These are phyloP conservation scores for Coemansia biformis DNA, from an alignment of 192 early-diverging fungal species.

Conservation along the genomic window DNA sequence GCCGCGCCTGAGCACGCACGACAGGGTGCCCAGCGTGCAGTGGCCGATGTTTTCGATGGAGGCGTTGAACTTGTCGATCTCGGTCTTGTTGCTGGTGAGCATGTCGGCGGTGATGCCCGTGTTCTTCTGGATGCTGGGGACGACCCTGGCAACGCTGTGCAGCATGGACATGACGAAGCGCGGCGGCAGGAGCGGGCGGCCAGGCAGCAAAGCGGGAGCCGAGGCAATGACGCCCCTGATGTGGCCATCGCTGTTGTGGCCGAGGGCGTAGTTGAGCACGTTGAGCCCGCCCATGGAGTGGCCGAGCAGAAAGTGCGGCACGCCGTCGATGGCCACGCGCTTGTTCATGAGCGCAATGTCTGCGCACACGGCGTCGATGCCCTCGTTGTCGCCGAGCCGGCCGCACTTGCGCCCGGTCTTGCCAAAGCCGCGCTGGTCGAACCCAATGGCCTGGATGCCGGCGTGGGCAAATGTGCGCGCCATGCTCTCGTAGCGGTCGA, in stretches of 20 bases:
- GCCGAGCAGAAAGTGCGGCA: constrained; percentile 55
- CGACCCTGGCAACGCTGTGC: constrained; percentile 22
- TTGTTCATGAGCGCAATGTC: constrained; percentile 47
- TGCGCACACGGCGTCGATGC: constrained; percentile 19
- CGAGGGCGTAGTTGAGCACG: constrained; percentile 24
- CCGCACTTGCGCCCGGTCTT: constrained; percentile 49
- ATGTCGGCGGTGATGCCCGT: constrained; percentile 30
- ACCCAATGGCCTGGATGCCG: constrained; percentile 52
- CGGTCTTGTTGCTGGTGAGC: constrained; percentile 38
- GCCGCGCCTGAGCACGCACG: constrained; percentile 27
- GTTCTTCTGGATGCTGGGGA: constrained; percentile 31
- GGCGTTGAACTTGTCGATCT: constrained; percentile 26
- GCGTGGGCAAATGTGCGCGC: constrained; percentile 42
- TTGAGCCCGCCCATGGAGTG: constrained; percentile 55
- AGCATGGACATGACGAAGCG: constrained; percentile 16
- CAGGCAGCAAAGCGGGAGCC: constrained; percentile 31
- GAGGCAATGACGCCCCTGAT: constrained; percentile 36
- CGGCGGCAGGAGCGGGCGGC: constrained; percentile 25
- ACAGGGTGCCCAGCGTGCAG: constrained; percentile 31
- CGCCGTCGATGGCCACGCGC: constrained; percentile 22
- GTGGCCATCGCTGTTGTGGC: constrained; percentile 16
- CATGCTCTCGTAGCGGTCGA: constrained; percentile 54
- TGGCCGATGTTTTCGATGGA: constrained; percentile 25
- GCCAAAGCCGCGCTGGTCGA: constrained; percentile 63
- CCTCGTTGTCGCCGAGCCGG: constrained; percentile 47